Conservation (phyloP, 345 rosid genomes). For the Eucalyptus curtisii region DNA sequence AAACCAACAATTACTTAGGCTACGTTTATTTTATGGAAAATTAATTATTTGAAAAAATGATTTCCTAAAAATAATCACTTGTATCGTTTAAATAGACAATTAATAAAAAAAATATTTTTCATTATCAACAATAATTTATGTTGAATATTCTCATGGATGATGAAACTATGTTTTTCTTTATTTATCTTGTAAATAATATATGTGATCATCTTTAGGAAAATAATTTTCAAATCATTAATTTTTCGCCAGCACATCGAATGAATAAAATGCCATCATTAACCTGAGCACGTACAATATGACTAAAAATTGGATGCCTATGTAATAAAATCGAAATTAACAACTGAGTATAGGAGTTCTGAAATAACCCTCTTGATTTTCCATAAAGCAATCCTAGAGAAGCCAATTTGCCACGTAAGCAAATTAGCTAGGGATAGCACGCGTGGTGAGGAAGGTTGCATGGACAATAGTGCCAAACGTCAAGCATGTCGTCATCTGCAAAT, state of each 20-base stretch:
- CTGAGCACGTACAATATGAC: background rate
- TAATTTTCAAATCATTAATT: background rate
- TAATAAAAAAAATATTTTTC: background rate
- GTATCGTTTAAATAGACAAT: background rate
- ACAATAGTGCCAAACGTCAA: too few relatives aligned
- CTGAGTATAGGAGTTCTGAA: background rate
- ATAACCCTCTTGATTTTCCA: background rate
- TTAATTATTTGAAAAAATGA: background rate
- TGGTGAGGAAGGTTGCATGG: too few relatives aligned
- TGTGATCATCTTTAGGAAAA: accelerated
- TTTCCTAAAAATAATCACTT: background rate
- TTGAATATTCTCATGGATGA: background rate
- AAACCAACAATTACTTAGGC: background rate
- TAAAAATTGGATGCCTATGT: background rate
- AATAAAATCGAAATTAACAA: background rate
- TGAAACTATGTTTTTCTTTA: background rate
- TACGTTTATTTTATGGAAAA: background rate
- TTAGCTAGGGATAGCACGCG: background rate
- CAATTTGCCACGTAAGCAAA: background rate
- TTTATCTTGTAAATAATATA: background rate
- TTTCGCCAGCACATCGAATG: accelerated
- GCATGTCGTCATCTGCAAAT: background rate
- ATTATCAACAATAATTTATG: background rate
- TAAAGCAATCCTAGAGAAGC: background rate
- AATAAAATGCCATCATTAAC: background rate